Evolutionary conservation across 2,329 filamentous ascomycete species (phyloP), one percentile per base, ranked within the genome.

Genomic region (Lecanicillium sp.): DNA sequence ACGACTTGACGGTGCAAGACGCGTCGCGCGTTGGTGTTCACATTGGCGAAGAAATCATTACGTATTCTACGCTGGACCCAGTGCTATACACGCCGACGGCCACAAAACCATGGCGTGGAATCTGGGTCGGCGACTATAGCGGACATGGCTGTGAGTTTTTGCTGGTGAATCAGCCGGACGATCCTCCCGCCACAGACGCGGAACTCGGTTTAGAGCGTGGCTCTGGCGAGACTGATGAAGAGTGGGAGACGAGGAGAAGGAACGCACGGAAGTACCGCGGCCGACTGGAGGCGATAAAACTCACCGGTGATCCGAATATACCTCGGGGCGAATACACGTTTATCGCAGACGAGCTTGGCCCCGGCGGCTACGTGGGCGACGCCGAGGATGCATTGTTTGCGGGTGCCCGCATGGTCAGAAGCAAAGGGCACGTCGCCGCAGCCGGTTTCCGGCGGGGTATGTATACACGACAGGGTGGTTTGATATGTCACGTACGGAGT

Each of bases 121-220:
- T 98, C 24, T 97, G 88, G 86, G 85, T 90, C 14, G 90, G 90
- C 1, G 90, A 96, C 62, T 96, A 95, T 59, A 85, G 82, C 21
- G 82, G 80, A 0, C 90, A 97, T 58, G 90, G 90, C 1, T 90
- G 86, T 62, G 91, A 97, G 64, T 95, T 96, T 48, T 61, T 97
- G 4, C 71, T 94, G 11, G 71, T 97, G 38, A 73, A 89, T 56
- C 93, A 98, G 60, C 81, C 82, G 0, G 72, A 77, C 15, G 70
- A 74, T 26, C 65, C 68, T 33, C 57, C 62, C 1, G 58, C 57
- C 3, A 62, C 67, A 1, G 63, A 72, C 47, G 62, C 67, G 19
- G 65, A 71, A 36, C 59, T 68, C 4, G 66, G 66, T 1, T 60
- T 79, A 2, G 54, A 64, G 5, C 68, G 67, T 38, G 47, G 54